Evolutionary conservation across 345 rosid species (phyloP).

Genomic region (Aquilaria sinensis): DNA sequence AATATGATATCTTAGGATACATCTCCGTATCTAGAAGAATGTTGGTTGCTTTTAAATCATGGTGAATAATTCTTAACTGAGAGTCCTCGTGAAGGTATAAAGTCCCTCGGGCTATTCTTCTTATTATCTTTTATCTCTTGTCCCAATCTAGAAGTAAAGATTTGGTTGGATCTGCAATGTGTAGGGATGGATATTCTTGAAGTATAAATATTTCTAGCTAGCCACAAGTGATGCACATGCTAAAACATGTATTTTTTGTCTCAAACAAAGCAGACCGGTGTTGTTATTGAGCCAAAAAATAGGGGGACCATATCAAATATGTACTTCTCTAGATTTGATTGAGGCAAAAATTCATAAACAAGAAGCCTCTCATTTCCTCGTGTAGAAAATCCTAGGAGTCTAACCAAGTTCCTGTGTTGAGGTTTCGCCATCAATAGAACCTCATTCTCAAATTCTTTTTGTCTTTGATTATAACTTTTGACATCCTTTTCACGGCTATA

Average conservation of each 20-base stretch:
- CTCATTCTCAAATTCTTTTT: slow-evolving; percentile 45
- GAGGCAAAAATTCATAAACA: slow-evolving; percentile 44
- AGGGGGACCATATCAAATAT: slow-evolving; percentile 24
- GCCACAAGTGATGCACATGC: no score
- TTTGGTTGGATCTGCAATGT: background rate
- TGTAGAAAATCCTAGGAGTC: slow-evolving; percentile 46
- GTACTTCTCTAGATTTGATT: slow-evolving; percentile 35
- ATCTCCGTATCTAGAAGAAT: slow-evolving; percentile 32
- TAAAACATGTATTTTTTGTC: no score
- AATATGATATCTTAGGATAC: slow-evolving; percentile 46
- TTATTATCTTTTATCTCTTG: slow-evolving; percentile 22
- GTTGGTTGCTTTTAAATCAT: slow-evolving; percentile 42
- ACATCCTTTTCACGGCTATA: slow-evolving; percentile 42
- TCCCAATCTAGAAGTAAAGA: slow-evolving; percentile 31
- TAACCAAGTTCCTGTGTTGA: slow-evolving; percentile 54
- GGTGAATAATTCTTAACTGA: slow-evolving; percentile 34
- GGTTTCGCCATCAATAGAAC: slow-evolving; percentile 43
- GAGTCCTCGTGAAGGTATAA: slow-evolving; percentile 52
- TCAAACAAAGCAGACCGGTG: no score
- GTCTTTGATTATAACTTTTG: slow-evolving; percentile 43
- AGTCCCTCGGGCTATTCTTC: slow-evolving; percentile 37
- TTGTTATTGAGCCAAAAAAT: background rate
- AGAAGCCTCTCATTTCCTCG: slow-evolving; percentile 38
- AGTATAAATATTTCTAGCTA: no score
- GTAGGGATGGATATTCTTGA: no score